Percentiles rank a stretch among this genome's conserved stretches.
Conservation (phyloP, 306 rosid species). For the Sechiopsis laciniata region DNA sequence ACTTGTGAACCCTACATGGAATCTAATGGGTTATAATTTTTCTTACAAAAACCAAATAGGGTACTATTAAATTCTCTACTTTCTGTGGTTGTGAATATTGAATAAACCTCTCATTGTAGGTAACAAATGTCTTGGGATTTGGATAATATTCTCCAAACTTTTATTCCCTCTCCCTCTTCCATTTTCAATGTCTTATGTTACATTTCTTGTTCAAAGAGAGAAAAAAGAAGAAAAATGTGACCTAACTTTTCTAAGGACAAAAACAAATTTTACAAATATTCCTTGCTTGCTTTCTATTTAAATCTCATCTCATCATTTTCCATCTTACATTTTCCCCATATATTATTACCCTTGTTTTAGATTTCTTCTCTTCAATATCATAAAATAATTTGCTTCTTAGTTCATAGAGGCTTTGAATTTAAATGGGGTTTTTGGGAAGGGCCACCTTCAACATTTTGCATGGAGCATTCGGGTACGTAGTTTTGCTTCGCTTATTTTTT, state of each 20-base stretch:
- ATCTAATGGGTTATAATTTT: too few species aligned
- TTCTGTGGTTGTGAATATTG: neutral
- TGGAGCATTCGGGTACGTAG: constrained; percentile 14
- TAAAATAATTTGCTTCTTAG: neutral
- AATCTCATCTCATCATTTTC: neutral
- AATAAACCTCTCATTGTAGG: neutral
- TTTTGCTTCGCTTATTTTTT: neutral
- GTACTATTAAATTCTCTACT: neutral
- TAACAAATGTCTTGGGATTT: neutral
- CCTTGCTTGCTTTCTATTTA: constrained; percentile 8
- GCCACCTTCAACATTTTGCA: constrained; percentile 9
- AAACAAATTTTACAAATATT: constrained; percentile 10
- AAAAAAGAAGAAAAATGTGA: neutral
- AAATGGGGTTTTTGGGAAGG: constrained; percentile 4
- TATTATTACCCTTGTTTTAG: neutral
- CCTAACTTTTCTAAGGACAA: neutral
- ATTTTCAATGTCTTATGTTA: neutral
- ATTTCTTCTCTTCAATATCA: neutral
- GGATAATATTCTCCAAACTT: constrained; percentile 8
- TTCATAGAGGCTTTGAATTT: neutral
- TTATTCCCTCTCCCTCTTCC: neutral
- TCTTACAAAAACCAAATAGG: neutral
- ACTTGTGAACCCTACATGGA: too few species aligned
- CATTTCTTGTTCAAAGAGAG: constrained; percentile 6
- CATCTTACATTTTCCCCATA: neutral